These are phyloP conservation scores for Ophiostoma perfectum DNA, from an alignment of 2,329 filamentous ascomycete species.

Conservation along the genomic window DNA sequence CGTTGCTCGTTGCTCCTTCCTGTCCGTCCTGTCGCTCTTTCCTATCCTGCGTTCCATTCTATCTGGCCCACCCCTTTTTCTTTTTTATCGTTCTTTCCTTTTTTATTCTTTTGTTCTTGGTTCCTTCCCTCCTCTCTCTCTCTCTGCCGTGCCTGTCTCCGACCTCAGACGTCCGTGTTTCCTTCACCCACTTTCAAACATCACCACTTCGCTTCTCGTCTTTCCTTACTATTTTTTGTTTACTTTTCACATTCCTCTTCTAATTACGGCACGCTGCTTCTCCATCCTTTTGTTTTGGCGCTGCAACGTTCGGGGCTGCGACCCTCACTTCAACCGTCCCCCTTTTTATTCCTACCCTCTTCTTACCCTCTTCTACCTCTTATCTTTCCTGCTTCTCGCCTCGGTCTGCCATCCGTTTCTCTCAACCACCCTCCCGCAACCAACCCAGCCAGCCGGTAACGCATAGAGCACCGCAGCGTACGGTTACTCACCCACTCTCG, in stretches of 20 bases:
- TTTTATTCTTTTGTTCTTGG: neutral
- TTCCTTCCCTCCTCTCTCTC: neutral
- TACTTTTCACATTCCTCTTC: constrained; percentile 1
- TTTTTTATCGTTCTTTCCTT: constrained; percentile 8
- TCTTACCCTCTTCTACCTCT: neutral
- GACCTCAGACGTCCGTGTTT: constrained; percentile 7
- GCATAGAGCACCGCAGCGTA: neutral
- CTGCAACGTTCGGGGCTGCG: constrained; percentile 12
- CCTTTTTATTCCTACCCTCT: constrained; percentile 1
- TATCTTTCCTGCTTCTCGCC: neutral
- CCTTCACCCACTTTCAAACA: constrained; percentile 8
- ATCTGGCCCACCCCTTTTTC: constrained; percentile 20
- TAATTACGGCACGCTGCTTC: no score
- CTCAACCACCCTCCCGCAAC: neutral
- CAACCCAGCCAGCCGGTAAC: neutral
- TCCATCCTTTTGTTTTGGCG: neutral
- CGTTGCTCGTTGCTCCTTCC: constrained; percentile 18
- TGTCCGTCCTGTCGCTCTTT: constrained; percentile 10
- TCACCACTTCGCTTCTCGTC: constrained; percentile 15
- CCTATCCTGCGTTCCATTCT: constrained; percentile 14
- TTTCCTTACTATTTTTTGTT: constrained; percentile 13
- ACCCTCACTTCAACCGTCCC: neutral
- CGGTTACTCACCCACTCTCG: neutral
- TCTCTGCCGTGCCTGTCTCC: neutral
- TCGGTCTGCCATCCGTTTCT: neutral